These are phyloP conservation scores for Botrytis aclada DNA, from an alignment of 2,329 filamentous ascomycete species.

Conservation along the genomic window DNA sequence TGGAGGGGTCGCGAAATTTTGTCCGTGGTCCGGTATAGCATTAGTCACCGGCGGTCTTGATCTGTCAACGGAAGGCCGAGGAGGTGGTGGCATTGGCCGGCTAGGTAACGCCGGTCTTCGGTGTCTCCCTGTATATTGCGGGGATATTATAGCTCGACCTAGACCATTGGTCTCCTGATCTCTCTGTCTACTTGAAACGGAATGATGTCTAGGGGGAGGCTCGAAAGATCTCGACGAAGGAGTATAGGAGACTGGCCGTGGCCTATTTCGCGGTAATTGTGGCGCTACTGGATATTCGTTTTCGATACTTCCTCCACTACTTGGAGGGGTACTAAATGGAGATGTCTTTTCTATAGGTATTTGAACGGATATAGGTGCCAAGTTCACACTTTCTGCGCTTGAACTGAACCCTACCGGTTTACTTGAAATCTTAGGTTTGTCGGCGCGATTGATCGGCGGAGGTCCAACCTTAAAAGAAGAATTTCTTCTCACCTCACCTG, in stretches of 20 bases:
- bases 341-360: constrained; percentile 48
- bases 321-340: constrained; percentile 83
- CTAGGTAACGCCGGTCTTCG: constrained; percentile 48
- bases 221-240: constrained; percentile 43
- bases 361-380: constrained; percentile 26
- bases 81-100: constrained; percentile 32
- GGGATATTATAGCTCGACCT: constrained; percentile 40
- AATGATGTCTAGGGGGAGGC: constrained; percentile 52
- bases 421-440: constrained; percentile 65
- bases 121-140: constrained; percentile 44
- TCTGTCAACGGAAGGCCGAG: constrained; percentile 32
- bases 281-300: constrained; percentile 48
- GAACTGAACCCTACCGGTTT: constrained; percentile 34
- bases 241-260: constrained; percentile 45
- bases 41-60: constrained; percentile 25
- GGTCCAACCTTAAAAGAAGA: constrained; percentile 46
- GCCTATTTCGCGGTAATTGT: constrained; percentile 50
- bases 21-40: constrained; percentile 11
- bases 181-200: constrained; percentile 45
- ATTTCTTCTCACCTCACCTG: constrained; percentile 55
- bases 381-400: constrained; percentile 36
- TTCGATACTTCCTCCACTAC: constrained; percentile 62
- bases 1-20: constrained; percentile 34
- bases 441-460: constrained; percentile 75
- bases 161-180: constrained; percentile 44